Conservation (phyloP, 345 rosid species). For the Iberis pinnata region DNA sequence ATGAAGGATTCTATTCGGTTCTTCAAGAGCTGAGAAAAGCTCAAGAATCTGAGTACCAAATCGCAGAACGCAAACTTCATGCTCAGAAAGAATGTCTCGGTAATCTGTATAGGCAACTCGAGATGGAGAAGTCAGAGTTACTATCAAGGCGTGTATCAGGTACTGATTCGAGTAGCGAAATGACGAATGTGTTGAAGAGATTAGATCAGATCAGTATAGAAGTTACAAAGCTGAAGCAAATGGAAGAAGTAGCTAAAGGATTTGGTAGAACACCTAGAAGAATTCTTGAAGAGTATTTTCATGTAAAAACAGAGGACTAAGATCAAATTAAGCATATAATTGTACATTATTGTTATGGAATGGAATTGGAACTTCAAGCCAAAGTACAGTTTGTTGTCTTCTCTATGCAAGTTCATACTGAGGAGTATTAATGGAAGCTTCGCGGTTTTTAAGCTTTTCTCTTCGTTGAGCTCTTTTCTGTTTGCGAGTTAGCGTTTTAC, state of each 20-base stretch:
- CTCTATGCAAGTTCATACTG: slow-evolving; percentile 24
- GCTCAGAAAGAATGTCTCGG: slow-evolving; percentile 54
- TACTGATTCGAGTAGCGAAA: slow-evolving; percentile 28
- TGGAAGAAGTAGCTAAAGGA: slow-evolving; percentile 66
- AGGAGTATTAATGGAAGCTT: slow-evolving; percentile 19
- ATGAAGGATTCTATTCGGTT: slow-evolving; percentile 51
- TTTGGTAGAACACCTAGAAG: slow-evolving; percentile 57
- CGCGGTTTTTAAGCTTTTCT: slow-evolving; percentile 26
- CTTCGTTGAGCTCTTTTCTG: slow-evolving; percentile 31
- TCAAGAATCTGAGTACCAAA: slow-evolving; percentile 54
- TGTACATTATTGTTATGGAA: too few species aligned
- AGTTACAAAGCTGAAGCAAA: slow-evolving; percentile 47
- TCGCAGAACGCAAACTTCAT: slow-evolving; percentile 54
- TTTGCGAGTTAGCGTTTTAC: slow-evolving; percentile 26
- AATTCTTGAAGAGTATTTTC: slow-evolving; percentile 47
- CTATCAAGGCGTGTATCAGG: slow-evolving; percentile 28
- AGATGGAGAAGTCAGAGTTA: slow-evolving; percentile 54
- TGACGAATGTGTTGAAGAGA: slow-evolving; percentile 37
- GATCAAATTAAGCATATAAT: background rate
- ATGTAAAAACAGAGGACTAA: slow-evolving; percentile 35
- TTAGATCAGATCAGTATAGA: slow-evolving; percentile 53
- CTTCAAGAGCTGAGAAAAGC: slow-evolving; percentile 49
- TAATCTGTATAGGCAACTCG: slow-evolving; percentile 56
- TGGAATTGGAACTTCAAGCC: too few species aligned
- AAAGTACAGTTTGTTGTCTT: background rate